Percentiles rank a stretch among this genome's conserved stretches.
phyloP scores from a whole-genome alignment of 2,329 filamentous ascomycete species.

The Samsoniella hepiali region DNA sequence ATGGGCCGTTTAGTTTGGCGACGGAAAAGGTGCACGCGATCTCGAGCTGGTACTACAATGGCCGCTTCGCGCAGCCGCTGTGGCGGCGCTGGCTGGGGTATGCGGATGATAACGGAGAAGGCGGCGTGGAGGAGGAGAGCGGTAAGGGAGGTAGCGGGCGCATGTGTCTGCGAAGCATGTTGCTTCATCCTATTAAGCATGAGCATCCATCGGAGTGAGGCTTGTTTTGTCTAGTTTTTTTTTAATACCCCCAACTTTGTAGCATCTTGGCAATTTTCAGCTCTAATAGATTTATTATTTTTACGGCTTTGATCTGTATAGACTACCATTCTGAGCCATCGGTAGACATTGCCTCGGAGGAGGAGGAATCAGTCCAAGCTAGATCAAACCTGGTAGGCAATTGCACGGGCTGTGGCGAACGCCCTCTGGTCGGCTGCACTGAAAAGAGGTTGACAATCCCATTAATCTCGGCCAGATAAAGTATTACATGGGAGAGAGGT shows the following conservation, averaged over 20 bases:
- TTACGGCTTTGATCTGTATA: too few species aligned
- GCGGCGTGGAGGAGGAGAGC: conserved; percentile 52
- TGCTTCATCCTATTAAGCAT: conserved; percentile 78
- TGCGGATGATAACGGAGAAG: conserved; percentile 50
- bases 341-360: not conserved
- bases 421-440: not conserved
- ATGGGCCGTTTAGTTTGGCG: conserved; percentile 63
- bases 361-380: not conserved
- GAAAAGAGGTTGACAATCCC: not conserved
- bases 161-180: conserved; percentile 75
- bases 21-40: conserved; percentile 82
- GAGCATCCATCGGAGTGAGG: conserved; percentile 46
- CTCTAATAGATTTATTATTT: too few species aligned
- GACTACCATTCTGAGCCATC: not conserved
- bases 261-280: too few species aligned
- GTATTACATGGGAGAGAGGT: too few species aligned
- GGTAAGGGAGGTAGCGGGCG: conserved; percentile 55
- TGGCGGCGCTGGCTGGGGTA: conserved; percentile 75
- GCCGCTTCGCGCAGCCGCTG: conserved; percentile 68
- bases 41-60: conserved; percentile 81
- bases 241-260: not conserved
- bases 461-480: not conserved
- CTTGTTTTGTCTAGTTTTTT: too few species aligned
- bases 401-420: not conserved
- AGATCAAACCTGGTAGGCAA: conserved; percentile 2